phyloP scores from a whole-genome alignment of 768 basidiomycete genomes.

The Boletus bicolor region DNA sequence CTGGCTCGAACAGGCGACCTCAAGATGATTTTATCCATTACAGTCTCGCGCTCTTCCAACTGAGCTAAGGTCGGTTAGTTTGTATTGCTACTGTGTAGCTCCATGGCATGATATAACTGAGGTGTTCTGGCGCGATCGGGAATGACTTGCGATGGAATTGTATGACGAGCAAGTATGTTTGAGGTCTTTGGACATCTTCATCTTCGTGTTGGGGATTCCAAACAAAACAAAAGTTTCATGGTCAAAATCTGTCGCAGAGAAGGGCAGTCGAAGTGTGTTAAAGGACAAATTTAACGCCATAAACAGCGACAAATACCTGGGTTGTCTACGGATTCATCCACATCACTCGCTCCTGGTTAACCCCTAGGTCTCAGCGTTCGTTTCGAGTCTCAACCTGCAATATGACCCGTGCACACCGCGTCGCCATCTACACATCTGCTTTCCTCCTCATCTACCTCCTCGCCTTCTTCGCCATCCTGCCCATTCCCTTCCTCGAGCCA shows the following conservation, averaged over 20 bases:
- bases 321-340: too few relatives aligned
- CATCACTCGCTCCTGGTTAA: not conserved
- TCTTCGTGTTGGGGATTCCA: not conserved
- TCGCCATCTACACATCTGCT: conserved; percentile 40
- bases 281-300: too few relatives aligned
- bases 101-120: not conserved
- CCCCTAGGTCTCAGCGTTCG: not conserved
- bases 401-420: conserved; percentile 60
- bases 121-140: not conserved
- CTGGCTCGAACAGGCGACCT: conserved; percentile 64
- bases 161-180: not conserved
- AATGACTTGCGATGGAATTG: not conserved
- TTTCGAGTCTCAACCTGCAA: conserved; percentile 19
- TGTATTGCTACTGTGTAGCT: not conserved
- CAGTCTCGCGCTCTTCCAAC: conserved; percentile 52
- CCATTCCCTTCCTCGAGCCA: conserved; percentile 14
- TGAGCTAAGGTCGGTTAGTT: conserved; percentile 34
- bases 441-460: conserved; percentile 44
- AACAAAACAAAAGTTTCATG: not conserved
- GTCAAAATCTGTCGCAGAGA: not conserved
- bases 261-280: not conserved
- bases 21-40: conserved; percentile 42
- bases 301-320: too few relatives aligned
- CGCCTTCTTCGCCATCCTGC: conserved; percentile 12
- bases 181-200: not conserved